phyloP scores from a whole-genome alignment of 2,329 filamentous ascomycete genomes.

The Scorias spongiosa region DNA sequence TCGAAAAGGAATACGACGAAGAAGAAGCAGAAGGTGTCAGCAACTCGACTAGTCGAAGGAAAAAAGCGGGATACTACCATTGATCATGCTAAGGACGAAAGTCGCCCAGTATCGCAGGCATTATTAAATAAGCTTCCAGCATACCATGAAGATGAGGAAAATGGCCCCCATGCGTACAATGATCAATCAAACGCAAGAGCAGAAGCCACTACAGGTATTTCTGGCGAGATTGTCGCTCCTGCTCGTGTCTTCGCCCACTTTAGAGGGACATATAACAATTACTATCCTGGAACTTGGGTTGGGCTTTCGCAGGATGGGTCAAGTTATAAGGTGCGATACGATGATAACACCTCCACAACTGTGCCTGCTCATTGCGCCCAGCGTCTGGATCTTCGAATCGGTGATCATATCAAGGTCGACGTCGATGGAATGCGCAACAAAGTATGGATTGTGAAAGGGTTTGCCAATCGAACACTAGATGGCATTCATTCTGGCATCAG shows the following conservation, averaged over 20 bases:
- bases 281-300: constrained; percentile 45
- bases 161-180: too few relatives aligned
- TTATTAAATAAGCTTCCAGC: neutral
- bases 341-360: constrained; percentile 29
- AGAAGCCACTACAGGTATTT: neutral
- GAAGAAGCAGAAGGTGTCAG: neutral
- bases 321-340: constrained; percentile 33
- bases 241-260: constrained; percentile 42
- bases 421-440: constrained; percentile 28
- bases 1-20: neutral
- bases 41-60: neutral
- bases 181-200: too few relatives aligned
- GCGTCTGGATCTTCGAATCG: constrained; percentile 26
- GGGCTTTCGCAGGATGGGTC: constrained; percentile 26
- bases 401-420: constrained; percentile 34
- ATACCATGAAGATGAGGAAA: neutral
- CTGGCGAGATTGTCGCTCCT: neutral
- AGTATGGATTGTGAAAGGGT: constrained; percentile 28
- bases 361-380: constrained; percentile 26
- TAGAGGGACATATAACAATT: constrained; percentile 36
- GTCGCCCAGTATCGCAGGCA: neutral
- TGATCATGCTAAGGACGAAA: neutral
- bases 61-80: neutral
- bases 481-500: constrained; percentile 11
- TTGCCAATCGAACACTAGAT: constrained; percentile 18